Evolutionary conservation across 2,329 filamentous ascomycete species (phyloP), one percentile per base, ranked within the genome.

Genomic region (Pyrenophora graminea): DNA sequence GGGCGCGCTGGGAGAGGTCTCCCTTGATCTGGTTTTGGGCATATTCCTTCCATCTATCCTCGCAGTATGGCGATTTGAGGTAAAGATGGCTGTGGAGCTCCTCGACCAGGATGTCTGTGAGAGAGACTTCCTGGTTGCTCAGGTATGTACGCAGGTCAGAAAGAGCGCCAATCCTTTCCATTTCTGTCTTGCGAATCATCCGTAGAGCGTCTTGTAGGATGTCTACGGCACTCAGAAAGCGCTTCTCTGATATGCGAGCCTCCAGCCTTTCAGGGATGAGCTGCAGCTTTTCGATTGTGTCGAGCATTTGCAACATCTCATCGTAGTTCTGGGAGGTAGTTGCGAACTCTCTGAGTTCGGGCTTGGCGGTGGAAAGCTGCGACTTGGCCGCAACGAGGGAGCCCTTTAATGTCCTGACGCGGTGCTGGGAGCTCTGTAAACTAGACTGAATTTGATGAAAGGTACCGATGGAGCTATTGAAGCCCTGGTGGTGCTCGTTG

Each of bases 361-460:
- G 91, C 63, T 96, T 92, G 5, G 91, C 91, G 2, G 86, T 86
- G 55, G 91, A 88, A 39, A 99, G 83, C 61, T 88, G 92, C 4
- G 83, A 80, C 74, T 95, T 96, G 38, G 93, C 88, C 46, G 85
- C 83, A 12, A 86, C 82, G 50, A 99, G 79, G n/a, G 90, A 91
- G 50, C 91, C 85, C 72, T 93, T 94, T 56, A 99, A 79, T 10
- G 81, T 79, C 51, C 93, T 85, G 46, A 99, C 90, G 53, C 91
- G 86, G 66, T 86, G 86, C 74, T 99, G 94, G 13, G 91, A 96
- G 43, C 85, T 81, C 65, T 93, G 89, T 59, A 99, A 94, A 74
- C 91, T 96, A 45, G 87, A 85, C 73, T 99, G 94, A 55, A 99
- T 99, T 75, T 96, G 97, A 79, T 99, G 95, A 70, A 97, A 99